A percentile compares a stretch with the other conserved stretches of the same genome.
phyloP scores from a whole-genome alignment of 2,329 filamentous ascomycete genomes.

The Nannizzia gypsea region DNA sequence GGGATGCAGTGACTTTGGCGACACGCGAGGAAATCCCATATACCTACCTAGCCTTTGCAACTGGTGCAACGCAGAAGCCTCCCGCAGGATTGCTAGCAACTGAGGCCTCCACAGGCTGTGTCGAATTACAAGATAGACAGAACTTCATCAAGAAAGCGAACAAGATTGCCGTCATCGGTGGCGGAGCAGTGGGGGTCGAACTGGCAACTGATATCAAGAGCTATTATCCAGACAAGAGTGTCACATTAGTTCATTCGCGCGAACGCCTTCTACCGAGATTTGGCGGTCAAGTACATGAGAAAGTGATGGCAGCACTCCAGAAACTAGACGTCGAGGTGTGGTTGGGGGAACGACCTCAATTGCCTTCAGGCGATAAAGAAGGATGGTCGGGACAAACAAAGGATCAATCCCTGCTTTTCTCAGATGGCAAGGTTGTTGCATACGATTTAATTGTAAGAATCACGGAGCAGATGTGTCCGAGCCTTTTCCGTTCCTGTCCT shows the following conservation, averaged over 20 bases:
- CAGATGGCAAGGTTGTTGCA: conserved; percentile 8
- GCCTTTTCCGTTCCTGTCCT: too few species aligned
- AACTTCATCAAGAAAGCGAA: conserved; percentile 34
- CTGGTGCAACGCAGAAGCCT: conserved; percentile 34
- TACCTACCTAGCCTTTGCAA: conserved; percentile 46
- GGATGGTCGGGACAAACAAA: background rate
- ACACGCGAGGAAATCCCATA: conserved; percentile 39
- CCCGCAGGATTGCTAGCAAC: conserved; percentile 7
- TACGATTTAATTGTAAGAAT: conserved; percentile 8
- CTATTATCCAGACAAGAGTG: conserved; percentile 49
- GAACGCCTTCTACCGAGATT: conserved; percentile 40
- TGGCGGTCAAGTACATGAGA: conserved; percentile 13
- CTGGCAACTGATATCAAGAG: conserved; percentile 69
- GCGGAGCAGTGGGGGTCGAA: conserved; percentile 62
- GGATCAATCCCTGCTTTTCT: conserved; percentile 3
- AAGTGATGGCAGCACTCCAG: conserved; percentile 11
- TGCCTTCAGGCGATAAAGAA: conserved; percentile 7
- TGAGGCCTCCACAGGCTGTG: conserved; percentile 10
- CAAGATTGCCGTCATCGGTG: conserved; percentile 29
- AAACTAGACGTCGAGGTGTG: conserved; percentile 16
- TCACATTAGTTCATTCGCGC: conserved; percentile 66
- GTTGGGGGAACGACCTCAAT: conserved; percentile 11
- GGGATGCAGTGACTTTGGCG: conserved; percentile 36
- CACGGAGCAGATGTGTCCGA: too few species aligned
- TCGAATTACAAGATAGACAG: conserved; percentile 13